Conservation (phyloP, 495 filamentous ascomycete genomes). For the Xylaria venustula region DNA sequence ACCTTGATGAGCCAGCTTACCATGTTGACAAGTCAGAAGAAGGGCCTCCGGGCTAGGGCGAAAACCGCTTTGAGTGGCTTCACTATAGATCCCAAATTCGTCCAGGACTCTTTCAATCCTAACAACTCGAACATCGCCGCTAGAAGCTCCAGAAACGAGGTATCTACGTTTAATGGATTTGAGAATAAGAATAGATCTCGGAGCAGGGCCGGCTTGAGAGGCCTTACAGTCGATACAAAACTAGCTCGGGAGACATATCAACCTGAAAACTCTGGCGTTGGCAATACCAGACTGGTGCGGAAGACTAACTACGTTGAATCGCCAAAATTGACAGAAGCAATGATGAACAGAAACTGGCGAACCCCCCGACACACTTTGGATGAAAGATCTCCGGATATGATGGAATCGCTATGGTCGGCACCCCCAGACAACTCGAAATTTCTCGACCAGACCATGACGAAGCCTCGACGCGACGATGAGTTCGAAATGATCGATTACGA, state of each 20-base stretch:
- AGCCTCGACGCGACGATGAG: slow-evolving; percentile 1
- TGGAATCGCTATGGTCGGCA: not conserved
- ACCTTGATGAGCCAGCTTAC: not conserved
- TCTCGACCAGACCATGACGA: not conserved
- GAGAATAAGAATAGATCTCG: not conserved
- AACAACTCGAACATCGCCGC: not conserved
- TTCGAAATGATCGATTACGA: not conserved
- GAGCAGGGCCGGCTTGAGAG: not conserved
- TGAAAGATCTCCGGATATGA: not conserved
- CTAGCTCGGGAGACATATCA: not conserved
- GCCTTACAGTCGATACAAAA: not conserved
- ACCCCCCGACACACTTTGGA: not conserved
- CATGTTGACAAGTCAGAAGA: not conserved
- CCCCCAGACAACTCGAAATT: slow-evolving; percentile 8
- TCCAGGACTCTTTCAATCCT: not conserved
- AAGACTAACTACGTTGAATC: not conserved
- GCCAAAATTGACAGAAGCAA: slow-evolving; percentile 7
- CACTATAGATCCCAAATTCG: not conserved
- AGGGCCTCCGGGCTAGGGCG: not conserved
- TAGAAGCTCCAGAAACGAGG: not conserved
- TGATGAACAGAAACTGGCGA: slow-evolving; percentile 17
- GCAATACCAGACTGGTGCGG: not conserved
- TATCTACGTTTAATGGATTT: not conserved
- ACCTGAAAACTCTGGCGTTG: not conserved
- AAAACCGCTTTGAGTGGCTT: not conserved